Evolutionary conservation across 2,329 filamentous ascomycete genomes (phyloP).

Genomic region (Tolypocladium endophyticum): DNA sequence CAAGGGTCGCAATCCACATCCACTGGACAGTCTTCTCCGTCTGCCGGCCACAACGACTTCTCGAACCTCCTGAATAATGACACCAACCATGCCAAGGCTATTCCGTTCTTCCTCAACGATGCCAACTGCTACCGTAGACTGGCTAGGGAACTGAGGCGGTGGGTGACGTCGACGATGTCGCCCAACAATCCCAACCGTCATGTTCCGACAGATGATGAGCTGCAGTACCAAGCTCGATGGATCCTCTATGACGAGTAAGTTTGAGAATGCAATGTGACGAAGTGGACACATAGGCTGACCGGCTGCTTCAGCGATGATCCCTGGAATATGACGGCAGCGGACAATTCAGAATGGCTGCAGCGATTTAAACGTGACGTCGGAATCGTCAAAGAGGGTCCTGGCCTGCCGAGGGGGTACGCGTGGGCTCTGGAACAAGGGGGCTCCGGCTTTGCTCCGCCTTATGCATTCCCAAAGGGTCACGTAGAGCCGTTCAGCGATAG

Average conservation of each 20-base stretch:
- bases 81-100: conserved; percentile 5
- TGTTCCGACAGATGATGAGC: conserved; percentile 48
- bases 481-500: conserved; percentile 23
- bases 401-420: conserved; percentile 27
- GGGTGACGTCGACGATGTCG: conserved; percentile 42
- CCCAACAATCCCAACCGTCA: conserved; percentile 50
- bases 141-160: conserved; percentile 41
- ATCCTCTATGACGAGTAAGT: conserved; percentile 51
- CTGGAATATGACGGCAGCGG: conserved; percentile 54
- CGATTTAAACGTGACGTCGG: conserved; percentile 51
- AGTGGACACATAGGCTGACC: background rate
- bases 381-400: conserved; percentile 41
- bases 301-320: conserved; percentile 40
- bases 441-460: conserved; percentile 45
- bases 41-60: conserved; percentile 2
- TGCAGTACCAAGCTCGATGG: conserved; percentile 55
- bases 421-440: conserved; percentile 42
- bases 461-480: conserved; percentile 32
- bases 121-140: conserved; percentile 50
- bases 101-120: conserved; percentile 43
- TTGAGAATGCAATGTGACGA: background rate
- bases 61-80: conserved; percentile 2
- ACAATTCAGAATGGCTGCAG: conserved; percentile 53
- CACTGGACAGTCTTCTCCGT: conserved; percentile 5
- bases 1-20: conserved; percentile 6